These are phyloP conservation scores for Apium graveolens DNA, from an alignment of 129 eudicot genomes.

Conservation along the genomic window DNA sequence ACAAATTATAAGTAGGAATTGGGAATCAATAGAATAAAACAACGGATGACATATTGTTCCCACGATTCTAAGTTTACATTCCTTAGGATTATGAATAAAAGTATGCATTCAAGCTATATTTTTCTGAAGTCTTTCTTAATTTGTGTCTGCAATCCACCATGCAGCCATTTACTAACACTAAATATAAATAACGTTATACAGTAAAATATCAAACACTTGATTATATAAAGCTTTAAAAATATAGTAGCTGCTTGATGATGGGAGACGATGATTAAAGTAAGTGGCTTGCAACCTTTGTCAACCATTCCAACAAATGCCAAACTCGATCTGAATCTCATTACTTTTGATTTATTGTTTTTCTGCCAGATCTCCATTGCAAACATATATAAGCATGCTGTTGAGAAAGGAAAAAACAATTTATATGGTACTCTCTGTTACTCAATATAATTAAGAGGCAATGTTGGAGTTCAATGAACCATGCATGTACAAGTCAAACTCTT, in stretches of 20 bases:
- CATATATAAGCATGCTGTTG: neutral
- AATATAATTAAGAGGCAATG: neutral
- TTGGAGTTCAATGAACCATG: neutral
- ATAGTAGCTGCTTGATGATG: neutral
- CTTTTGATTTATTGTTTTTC: neutral
- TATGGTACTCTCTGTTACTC: neutral
- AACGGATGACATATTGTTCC: no score
- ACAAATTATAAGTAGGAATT: no score
- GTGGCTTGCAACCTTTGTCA: neutral
- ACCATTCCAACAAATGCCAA: neutral
- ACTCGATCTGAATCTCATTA: slow-evolving; percentile 1
- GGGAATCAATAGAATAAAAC: no score
- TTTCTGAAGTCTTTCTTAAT: neutral
- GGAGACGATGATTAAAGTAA: neutral
- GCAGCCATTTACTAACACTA: neutral
- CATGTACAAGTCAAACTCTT: neutral
- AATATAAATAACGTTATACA: neutral
- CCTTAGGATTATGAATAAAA: no score
- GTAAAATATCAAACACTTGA: neutral
- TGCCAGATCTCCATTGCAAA: neutral
- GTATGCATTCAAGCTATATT: neutral
- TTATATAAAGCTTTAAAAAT: neutral
- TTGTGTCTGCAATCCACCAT: neutral
- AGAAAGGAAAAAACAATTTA: neutral
- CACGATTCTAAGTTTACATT: no score